Conservation (phyloP, 345 rosid genomes). For the Mallotus nudiflorus region DNA sequence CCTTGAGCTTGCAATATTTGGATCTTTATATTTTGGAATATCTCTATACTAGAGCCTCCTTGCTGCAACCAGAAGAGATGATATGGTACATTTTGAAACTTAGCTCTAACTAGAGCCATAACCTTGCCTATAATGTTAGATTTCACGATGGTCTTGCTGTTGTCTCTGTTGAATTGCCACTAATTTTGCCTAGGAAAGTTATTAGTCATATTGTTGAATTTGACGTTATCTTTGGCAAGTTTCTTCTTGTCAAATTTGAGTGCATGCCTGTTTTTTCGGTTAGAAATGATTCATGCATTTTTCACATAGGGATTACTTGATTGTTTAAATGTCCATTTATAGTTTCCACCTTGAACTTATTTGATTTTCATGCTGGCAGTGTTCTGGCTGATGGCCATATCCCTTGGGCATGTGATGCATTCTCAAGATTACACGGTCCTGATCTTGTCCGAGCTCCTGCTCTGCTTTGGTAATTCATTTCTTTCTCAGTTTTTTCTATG, state of each 20-base stretch:
- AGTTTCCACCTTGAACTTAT: neutral
- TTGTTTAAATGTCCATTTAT: neutral
- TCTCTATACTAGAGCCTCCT: no score
- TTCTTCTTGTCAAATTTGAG: neutral
- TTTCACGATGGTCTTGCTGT: no score
- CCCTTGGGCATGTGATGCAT: conserved; percentile 99
- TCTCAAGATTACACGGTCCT: conserved; percentile 74
- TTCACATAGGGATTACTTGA: no score
- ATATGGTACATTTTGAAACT: neutral
- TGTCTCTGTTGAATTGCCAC: no score
- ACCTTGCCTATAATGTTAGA: neutral
- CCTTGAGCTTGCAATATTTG: neutral
- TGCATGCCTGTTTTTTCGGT: neutral
- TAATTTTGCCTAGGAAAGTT: neutral
- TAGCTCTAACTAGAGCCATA: neutral
- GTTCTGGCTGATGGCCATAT: conserved; percentile 97
- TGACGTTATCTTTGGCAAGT: neutral
- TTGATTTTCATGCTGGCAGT: conserved; percentile 39
- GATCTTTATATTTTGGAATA: neutral
- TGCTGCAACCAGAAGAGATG: no score
- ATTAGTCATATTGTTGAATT: neutral
- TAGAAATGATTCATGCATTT: no score
- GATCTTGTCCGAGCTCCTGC: conserved; percentile 66
- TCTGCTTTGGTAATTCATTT: conserved; percentile 57
- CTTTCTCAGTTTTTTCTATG: neutral